Percentiles rank a stretch among this genome's conserved stretches.
These are phyloP conservation scores for Fusarium oligoseptatum DNA, from an alignment of 2,329 filamentous ascomycete genomes.

Conservation along the genomic window DNA sequence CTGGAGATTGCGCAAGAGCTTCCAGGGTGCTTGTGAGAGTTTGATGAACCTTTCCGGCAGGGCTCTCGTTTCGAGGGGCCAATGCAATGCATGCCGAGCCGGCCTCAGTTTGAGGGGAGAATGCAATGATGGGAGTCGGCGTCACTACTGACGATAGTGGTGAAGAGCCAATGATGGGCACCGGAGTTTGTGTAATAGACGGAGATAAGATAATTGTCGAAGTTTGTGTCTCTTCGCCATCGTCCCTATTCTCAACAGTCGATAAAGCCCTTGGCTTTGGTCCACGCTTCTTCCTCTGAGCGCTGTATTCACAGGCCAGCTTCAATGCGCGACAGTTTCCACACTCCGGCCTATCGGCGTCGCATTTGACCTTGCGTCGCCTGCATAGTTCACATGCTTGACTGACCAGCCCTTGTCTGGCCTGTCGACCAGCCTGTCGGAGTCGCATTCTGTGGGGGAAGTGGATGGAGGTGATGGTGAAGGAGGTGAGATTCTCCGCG, in stretches of 20 bases:
- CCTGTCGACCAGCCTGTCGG: neutral
- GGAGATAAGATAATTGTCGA: neutral
- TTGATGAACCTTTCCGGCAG: slow-evolving; percentile 2
- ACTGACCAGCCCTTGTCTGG: neutral
- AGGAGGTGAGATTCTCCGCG: neutral
- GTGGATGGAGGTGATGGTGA: slow-evolving; percentile 3
- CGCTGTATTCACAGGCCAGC: slow-evolving; percentile 13
- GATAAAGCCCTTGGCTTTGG: slow-evolving; percentile 11
- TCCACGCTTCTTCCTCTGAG: slow-evolving; percentile 16
- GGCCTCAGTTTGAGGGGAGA: neutral
- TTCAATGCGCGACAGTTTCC: slow-evolving; percentile 10
- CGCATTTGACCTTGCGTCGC: slow-evolving; percentile 24
- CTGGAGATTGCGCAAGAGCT: neutral
- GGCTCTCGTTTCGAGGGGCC: neutral
- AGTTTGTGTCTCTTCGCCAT: neutral
- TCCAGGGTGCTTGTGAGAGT: slow-evolving; percentile 2
- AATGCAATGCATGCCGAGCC: neutral
- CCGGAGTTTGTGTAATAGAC: neutral
- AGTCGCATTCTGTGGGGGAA: slow-evolving; percentile 11
- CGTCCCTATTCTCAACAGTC: neutral
- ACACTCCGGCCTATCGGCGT: slow-evolving; percentile 7
- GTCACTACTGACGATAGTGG: neutral
- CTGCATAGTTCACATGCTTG: slow-evolving; percentile 26
- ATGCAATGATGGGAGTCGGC: neutral
- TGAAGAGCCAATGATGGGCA: neutral